Conservation (phyloP, 2,329 filamentous ascomycete species). For the Exophiala aquamarina region DNA sequence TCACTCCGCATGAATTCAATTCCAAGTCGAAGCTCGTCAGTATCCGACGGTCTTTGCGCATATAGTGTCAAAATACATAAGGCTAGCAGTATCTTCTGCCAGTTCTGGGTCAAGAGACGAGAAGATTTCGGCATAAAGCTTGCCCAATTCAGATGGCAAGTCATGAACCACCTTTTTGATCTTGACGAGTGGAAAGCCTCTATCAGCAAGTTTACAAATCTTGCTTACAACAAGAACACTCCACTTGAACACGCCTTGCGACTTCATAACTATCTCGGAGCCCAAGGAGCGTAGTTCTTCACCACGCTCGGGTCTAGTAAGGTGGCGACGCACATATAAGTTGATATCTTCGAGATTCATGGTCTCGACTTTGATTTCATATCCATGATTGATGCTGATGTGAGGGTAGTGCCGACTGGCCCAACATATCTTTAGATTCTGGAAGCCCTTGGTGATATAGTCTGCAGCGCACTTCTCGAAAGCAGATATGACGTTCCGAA, state of each 20-base stretch:
- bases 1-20: too few relatives aligned
- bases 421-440: constrained; percentile 36
- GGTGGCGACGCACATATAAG: constrained; percentile 25
- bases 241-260: constrained; percentile 48
- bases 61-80: constrained; percentile 6
- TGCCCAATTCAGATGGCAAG: constrained; percentile 42
- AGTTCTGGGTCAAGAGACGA: constrained; percentile 46
- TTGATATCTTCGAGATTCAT: constrained; percentile 36
- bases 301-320: constrained; percentile 28
- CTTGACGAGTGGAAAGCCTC: constrained; percentile 31
- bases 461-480: constrained; percentile 29
- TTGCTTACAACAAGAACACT: constrained; percentile 46
- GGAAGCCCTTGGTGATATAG: constrained; percentile 11
- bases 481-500: constrained; percentile 37
- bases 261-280: constrained; percentile 35
- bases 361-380: constrained; percentile 35
- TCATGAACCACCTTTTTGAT: constrained; percentile 33
- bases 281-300: constrained; percentile 25
- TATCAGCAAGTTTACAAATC: constrained; percentile 42
- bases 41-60: constrained; percentile 38
- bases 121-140: constrained; percentile 54
- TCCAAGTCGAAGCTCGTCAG: constrained; percentile 30
- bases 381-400: constrained; percentile 34
- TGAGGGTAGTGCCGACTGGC: constrained; percentile 47
- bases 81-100: constrained; percentile 39